Evolutionary conservation across 179 eudicot genomes (phyloP).

Genomic region (Dionaea muscipula): DNA sequence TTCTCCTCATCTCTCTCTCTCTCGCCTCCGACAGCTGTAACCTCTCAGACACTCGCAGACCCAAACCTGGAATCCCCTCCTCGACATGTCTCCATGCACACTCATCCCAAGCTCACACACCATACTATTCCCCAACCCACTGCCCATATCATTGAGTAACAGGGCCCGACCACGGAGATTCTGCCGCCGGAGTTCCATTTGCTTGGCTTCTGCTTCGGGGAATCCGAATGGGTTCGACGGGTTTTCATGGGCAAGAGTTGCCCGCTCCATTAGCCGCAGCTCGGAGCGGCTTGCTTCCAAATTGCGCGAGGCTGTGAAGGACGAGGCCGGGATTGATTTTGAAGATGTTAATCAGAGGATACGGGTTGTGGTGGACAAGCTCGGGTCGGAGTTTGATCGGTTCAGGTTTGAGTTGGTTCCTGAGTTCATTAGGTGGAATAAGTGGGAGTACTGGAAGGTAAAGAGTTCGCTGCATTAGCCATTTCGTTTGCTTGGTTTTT

Average conservation of each 20-base stretch:
- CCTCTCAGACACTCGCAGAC: too few species aligned
- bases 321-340: conserved; percentile 51
- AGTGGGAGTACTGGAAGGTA: conserved; percentile 69
- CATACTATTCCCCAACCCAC: conserved; percentile 10
- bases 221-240: conserved; percentile 22
- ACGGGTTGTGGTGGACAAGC: conserved; percentile 11
- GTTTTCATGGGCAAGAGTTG: conserved; percentile 35
- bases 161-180: conserved; percentile 9
- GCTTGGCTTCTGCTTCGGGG: conserved; percentile 34
- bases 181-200: conserved; percentile 18
- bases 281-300: conserved; percentile 31
- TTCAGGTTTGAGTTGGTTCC: conserved; percentile 43
- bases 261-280: conserved; percentile 32
- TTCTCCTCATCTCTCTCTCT: too few species aligned
- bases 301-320: conserved; percentile 40
- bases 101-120: conserved; percentile 8
- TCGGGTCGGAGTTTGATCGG: conserved; percentile 22
- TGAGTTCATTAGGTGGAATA: conserved; percentile 47
- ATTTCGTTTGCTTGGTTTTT: background rate
- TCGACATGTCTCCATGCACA: conserved; percentile 9
- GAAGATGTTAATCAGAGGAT: conserved; percentile 18
- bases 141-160: conserved; percentile 7
- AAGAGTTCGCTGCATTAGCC: background rate
- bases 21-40: too few species aligned
- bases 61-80: too few species aligned